These are phyloP conservation scores for Fraxinus floribunda DNA, from an alignment of 305 asterid genomes.

Conservation along the genomic window DNA sequence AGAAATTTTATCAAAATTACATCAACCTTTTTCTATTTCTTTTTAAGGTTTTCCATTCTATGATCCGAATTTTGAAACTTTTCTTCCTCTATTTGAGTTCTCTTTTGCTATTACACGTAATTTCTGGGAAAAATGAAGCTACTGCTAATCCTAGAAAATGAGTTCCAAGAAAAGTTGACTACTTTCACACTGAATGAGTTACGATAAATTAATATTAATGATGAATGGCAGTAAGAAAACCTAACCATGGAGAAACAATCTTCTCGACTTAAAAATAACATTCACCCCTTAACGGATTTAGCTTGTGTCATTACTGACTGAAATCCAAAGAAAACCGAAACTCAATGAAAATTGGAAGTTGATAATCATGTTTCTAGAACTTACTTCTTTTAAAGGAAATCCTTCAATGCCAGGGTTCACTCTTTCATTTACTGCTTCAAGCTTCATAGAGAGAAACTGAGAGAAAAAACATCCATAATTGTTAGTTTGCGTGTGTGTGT, in stretches of 20 bases:
- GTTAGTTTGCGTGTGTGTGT: not conserved
- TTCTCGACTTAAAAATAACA: not conserved
- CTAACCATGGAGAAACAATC: not conserved
- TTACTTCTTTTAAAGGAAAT: slow-evolving; percentile 79
- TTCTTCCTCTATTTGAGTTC: not conserved
- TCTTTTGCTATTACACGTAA: not conserved
- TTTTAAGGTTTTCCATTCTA: not conserved
- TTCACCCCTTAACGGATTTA: slow-evolving; percentile 1
- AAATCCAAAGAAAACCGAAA: not conserved
- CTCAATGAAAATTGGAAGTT: slow-evolving; percentile 7
- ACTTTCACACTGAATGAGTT: not conserved
- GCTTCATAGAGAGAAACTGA: slow-evolving; percentile 95
- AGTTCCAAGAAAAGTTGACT: not conserved
- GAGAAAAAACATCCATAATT: slow-evolving; percentile 21
- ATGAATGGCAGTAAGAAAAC: not conserved
- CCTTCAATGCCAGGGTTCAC: slow-evolving; percentile 57
- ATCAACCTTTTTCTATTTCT: not conserved
- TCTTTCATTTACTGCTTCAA: slow-evolving; percentile 84
- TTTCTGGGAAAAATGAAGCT: not conserved
- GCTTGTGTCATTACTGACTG: not conserved
- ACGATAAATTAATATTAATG: not conserved
- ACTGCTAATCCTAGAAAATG: not conserved
- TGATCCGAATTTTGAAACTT: not conserved
- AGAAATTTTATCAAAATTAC: not conserved
- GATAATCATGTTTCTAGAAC: slow-evolving; percentile 30